phyloP scores from a whole-genome alignment of 2,329 filamentous ascomycete genomes.

The Fusarium miscanthi region DNA sequence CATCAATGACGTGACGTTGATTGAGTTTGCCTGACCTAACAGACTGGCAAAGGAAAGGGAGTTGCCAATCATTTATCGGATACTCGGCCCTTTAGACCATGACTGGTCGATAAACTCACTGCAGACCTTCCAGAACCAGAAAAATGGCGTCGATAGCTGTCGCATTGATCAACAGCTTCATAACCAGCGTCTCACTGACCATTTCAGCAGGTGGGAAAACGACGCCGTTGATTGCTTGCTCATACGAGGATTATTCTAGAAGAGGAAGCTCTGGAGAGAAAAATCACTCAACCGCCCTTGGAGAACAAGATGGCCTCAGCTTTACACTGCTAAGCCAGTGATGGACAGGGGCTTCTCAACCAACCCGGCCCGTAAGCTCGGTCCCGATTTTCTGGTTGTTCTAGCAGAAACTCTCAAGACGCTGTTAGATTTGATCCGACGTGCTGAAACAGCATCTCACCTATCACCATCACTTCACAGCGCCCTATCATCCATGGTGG shows the following conservation, averaged over 20 bases:
- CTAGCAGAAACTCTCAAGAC: neutral
- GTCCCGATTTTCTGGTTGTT: neutral
- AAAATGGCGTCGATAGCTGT: neutral
- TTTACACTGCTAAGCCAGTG: neutral
- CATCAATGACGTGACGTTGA: neutral
- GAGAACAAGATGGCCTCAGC: slow-evolving; percentile 1
- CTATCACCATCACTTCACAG: neutral
- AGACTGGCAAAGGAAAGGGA: accelerated
- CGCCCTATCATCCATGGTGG: slow-evolving; percentile 8
- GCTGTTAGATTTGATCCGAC: neutral
- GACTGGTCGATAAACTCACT: neutral
- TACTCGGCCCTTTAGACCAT: neutral
- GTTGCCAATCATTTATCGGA: neutral
- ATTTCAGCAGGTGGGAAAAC: neutral
- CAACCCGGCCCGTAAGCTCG: neutral
- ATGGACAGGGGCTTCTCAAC: slow-evolving; percentile 5
- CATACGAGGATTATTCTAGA: slow-evolving; percentile 7
- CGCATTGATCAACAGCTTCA: neutral
- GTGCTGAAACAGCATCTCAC: neutral
- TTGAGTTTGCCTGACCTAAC: neutral
- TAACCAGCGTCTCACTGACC: neutral
- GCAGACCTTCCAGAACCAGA: neutral
- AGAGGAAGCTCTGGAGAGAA: neutral
- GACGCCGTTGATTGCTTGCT: neutral
- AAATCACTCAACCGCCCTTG: neutral